phyloP scores from a whole-genome alignment of 495 filamentous ascomycete genomes.

The Aspergillus diversus region DNA sequence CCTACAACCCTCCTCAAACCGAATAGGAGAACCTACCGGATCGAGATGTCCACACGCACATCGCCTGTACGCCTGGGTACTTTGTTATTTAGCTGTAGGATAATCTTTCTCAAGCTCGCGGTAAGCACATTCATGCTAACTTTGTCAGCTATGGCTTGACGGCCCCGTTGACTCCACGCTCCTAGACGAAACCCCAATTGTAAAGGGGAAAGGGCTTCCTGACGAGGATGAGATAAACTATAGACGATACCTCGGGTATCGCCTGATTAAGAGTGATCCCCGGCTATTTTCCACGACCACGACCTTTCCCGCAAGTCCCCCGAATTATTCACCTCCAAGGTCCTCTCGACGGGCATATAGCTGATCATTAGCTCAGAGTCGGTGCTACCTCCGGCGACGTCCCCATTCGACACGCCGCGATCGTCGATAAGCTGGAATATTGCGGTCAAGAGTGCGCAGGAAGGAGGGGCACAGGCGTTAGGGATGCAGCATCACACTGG shows the following conservation, averaged over 20 bases:
- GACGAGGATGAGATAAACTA: no score
- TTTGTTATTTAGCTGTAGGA: slow-evolving; percentile 6
- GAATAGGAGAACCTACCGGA: slow-evolving; percentile 5
- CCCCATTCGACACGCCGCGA: not conserved
- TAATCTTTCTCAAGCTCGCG: not conserved
- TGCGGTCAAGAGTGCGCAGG: not conserved
- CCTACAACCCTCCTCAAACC: not conserved
- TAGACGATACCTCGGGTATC: not conserved
- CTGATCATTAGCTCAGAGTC: slow-evolving; percentile 8
- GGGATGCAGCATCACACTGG: slow-evolving; percentile 8
- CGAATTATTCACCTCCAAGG: not conserved
- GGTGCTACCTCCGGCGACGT: slow-evolving; percentile 2
- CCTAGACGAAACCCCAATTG: no score
- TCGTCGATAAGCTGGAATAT: not conserved
- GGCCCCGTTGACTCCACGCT: no score
- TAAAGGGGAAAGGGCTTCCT: no score
- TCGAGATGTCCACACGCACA: not conserved
- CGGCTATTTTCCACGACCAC: slow-evolving; percentile 6
- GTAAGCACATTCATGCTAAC: not conserved
- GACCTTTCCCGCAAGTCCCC: slow-evolving; percentile 3
- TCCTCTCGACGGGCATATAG: not conserved
- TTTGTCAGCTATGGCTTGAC: no score
- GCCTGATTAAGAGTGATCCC: not conserved
- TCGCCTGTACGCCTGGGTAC: not conserved
- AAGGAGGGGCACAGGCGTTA: not conserved